Percentiles rank a stretch among this genome's conserved stretches.
phyloP scores from a whole-genome alignment of 2,329 filamentous ascomycete genomes.

The Alternaria arborescens region DNA sequence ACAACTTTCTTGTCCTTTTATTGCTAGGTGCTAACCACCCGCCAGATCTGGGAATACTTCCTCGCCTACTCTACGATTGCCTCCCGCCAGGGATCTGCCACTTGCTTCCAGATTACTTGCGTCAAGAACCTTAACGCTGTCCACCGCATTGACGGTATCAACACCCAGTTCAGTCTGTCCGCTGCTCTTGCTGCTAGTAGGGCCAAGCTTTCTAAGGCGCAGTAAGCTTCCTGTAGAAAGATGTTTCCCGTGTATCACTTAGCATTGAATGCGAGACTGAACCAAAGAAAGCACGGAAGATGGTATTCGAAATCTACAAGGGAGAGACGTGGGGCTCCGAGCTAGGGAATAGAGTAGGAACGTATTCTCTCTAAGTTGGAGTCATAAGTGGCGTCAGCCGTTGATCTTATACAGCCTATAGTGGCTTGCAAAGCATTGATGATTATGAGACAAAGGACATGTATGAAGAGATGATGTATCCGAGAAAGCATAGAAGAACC shows the following conservation, averaged over 20 bases:
- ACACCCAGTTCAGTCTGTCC: conserved; percentile 72
- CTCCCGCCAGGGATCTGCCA: conserved; percentile 82
- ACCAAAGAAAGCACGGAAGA: neutral
- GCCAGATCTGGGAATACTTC: conserved; percentile 94
- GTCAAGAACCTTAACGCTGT: conserved; percentile 92
- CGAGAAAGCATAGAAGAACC: neutral
- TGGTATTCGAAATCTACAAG: neutral
- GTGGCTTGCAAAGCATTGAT: neutral
- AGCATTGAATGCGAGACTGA: neutral
- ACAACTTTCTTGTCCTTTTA: neutral
- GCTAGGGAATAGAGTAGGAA: neutral
- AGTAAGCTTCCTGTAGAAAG: conserved; percentile 5
- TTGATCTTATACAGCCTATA: neutral
- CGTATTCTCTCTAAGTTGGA: neutral
- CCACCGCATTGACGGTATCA: conserved; percentile 79
- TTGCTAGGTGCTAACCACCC: conserved; percentile 14
- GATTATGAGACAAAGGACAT: neutral
- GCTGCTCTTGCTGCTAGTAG: conserved; percentile 68
- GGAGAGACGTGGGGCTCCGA: neutral
- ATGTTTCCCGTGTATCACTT: neutral
- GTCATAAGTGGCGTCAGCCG: neutral
- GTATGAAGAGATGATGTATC: neutral
- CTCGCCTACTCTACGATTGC: conserved; percentile 84
- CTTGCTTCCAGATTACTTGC: conserved; percentile 85
- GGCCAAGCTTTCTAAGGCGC: conserved; percentile 38